Conservation (phyloP, 2,329 filamentous ascomycete species). For the Talaromyces sp. region DNA sequence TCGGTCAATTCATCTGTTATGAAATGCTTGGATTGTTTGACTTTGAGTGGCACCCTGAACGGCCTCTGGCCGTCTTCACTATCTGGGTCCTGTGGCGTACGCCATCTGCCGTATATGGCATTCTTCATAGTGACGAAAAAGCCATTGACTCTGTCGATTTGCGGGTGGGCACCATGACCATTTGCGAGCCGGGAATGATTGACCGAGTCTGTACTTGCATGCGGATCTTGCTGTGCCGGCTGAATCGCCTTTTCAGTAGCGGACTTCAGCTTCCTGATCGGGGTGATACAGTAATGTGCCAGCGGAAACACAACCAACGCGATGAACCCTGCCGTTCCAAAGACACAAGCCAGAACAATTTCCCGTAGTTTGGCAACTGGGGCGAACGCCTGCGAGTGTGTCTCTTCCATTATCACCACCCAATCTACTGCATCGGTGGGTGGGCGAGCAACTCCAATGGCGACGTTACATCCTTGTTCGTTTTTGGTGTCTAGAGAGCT, state of each 20-base stretch:
- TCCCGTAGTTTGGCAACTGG: conserved; percentile 72
- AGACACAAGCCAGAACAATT: conserved; percentile 78
- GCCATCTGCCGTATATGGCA: conserved; percentile 2
- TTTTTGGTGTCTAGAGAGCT: conserved; percentile 66
- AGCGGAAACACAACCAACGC: conserved; percentile 70
- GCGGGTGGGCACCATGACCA: not conserved
- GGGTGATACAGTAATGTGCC: conserved; percentile 75
- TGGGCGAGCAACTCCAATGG: conserved; percentile 74
- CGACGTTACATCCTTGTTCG: conserved; percentile 64
- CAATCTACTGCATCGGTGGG: conserved; percentile 69
- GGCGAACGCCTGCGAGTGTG: conserved; percentile 66
- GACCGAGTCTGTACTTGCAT: not conserved
- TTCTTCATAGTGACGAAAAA: conserved; percentile 1
- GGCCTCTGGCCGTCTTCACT: conserved; percentile 8
- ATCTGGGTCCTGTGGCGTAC: not conserved
- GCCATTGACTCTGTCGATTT: not conserved
- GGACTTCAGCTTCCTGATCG: conserved; percentile 69
- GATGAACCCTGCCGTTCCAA: conserved; percentile 72
- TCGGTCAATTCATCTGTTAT: conserved; percentile 83
- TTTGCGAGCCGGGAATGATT: not conserved
- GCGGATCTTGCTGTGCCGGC: conserved; percentile 42
- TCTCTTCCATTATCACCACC: conserved; percentile 76
- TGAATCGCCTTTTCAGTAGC: conserved; percentile 71
- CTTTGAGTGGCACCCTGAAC: conserved; percentile 82
- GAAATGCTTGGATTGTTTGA: conserved; percentile 68